These are phyloP conservation scores for Trypanosoma theileri DNA, from an alignment of 208 protist species.

Conservation along the genomic window DNA sequence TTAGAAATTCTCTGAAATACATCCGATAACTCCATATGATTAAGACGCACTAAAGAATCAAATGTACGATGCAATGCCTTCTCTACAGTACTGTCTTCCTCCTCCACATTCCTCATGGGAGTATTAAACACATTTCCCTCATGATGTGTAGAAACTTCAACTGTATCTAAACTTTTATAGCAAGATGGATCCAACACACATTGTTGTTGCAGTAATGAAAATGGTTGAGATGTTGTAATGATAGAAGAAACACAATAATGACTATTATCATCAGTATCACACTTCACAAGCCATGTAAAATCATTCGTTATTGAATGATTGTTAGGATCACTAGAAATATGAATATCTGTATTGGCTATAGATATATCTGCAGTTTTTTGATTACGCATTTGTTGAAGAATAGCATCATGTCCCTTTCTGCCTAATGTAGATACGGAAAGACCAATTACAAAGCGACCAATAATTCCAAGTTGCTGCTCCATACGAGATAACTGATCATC, in stretches of 20 bases:
- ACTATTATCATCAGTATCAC: neutral
- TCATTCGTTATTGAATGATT: neutral
- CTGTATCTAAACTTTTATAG: neutral
- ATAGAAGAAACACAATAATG: neutral
- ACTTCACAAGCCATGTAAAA: constrained; percentile 17
- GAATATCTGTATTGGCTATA: neutral
- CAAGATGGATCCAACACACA: constrained; percentile 11
- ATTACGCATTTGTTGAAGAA: constrained; percentile 11
- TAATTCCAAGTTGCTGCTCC: constrained; percentile 19
- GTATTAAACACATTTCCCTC: neutral
- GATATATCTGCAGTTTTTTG: neutral
- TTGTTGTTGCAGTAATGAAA: constrained; percentile 3
- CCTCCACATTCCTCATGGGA: neutral
- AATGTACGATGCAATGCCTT: constrained; percentile 1
- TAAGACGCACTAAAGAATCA: constrained; percentile 11
- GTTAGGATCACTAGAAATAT: neutral
- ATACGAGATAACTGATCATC: neutral
- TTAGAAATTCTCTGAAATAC: neutral
- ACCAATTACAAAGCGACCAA: constrained; percentile 27
- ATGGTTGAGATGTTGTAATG: neutral
- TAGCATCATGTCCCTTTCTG: constrained; percentile 9
- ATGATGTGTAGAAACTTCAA: too few species aligned
- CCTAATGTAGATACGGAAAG: constrained; percentile 14
- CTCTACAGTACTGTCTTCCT: neutral
- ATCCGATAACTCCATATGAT: constrained; percentile 10